Evolutionary conservation across 371 early-diverging fungal genomes (phyloP), one percentile per base, ranked within the genome.

Genomic region (Umbelopsis sp.): DNA sequence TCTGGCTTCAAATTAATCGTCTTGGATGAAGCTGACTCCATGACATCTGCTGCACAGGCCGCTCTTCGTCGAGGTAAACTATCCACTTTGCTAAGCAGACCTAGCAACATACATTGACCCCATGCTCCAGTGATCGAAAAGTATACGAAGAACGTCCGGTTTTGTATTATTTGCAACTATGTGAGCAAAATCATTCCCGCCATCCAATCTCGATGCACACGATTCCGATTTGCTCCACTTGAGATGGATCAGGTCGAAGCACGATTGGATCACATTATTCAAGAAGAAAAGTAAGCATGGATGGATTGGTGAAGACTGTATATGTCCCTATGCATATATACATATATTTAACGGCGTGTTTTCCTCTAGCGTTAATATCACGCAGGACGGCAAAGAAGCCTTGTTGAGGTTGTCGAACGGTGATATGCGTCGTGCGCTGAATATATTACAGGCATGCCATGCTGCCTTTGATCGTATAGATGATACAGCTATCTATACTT

Each of bases 81-180:
- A 14, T 20, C 3, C 41, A 32, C n/a, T 4, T 48, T 66, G 29
- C 29, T 5, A 44, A 44, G 35, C 9, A 50, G 44, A 38, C 8
- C 41, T 62, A 29, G 22, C 29, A 50, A 46, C 50, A n/a, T 24
- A 64, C 68, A n/a, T 12, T 20, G 25, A 29, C 18, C 37, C 53
- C 4, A 9, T 29, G 29, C 35, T 41, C 46, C 74, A 86, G 97
- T 99, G 22, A 97, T 99, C 71, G 99, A 99, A 83, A 96, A 98
- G 74, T 99, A 97, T 84, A 96, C 97, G 22, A 87, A 87, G 51
- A 99, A 98, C 74, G 97, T 97, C 11, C 91, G 99, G 2, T 99
- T 99, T 81, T 97, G 98, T 78, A 91, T 99, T 51, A 97, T 99
- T 66, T 99, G 99, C 87, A 99, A 99, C 80, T 98, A 99, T 79